Base-by-base conservation (phyloP, 768 basidiomycete genomes). In the Pleurotus platypus region DNA sequence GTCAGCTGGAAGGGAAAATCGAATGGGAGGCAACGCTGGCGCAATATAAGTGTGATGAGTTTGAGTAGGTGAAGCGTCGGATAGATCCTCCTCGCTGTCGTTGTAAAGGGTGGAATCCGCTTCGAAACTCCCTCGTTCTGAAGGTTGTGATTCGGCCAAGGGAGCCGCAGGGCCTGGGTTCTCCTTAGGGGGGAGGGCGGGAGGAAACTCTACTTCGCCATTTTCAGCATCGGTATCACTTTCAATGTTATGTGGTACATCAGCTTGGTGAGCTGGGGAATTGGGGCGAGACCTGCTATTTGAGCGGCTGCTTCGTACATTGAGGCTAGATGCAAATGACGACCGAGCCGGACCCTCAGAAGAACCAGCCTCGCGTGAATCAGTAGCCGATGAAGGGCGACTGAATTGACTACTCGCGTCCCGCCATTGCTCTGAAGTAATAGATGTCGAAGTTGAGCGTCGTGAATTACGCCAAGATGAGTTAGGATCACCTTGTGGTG, bases 1-100 rank as follows among this genome's bases (percentile, higher is more conserved):
- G 67, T 96, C 94, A 0, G 84, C 76, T 58, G 84, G 89, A 73
- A 96, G 80, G 13, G 94, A 95, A 69, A 96, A 89, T n/a, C 91
- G 85, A 64, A 96, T 94, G 0, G 92, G 92, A 2, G 93, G 93
- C 26, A 94, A 75, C 2, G 92, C 90, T 39, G 94, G 93, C 0
- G 91, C 89, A 49, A 92, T 90, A 67, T 89, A 89, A 16, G 92
- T 92, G 63, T 81, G 81, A 6, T 87, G 85, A 9, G 80, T 84
- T 66, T 90, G 83, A 27, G 89, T 81, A 0, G 85, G 82, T 1
- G 84, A 82, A 9, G 82, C 82, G 61, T 88, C 87, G 13, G 72
- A 72, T 57, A 71, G 60, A 18, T 80, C 78, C 18, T 81, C 79
- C 49, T 69, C 69, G 48, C 71, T 75, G 50, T 78, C 76, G 9